These are phyloP conservation scores for Fusarium falciforme DNA, from an alignment of 2,329 filamentous ascomycete genomes.

Conservation along the genomic window DNA sequence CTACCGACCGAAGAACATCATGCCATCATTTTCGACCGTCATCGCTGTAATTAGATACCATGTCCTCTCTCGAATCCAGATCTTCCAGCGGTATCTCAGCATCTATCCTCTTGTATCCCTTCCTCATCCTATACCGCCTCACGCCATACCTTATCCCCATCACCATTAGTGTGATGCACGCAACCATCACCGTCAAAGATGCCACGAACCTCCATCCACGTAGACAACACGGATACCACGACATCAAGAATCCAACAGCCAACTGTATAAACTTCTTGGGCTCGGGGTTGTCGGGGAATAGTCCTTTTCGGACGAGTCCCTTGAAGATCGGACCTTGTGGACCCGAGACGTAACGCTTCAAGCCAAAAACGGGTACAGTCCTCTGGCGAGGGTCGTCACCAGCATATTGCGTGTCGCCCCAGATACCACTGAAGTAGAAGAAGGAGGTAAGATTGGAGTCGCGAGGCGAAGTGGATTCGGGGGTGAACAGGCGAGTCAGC, in stretches of 20 bases:
- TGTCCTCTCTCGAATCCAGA: constrained; percentile 46
- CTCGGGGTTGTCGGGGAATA: constrained; percentile 32
- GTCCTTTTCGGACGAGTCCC: neutral
- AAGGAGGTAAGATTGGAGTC: neutral
- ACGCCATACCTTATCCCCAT: neutral
- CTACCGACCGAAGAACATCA: neutral
- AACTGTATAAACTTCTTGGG: constrained; percentile 39
- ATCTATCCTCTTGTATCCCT: neutral
- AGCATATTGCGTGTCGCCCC: neutral
- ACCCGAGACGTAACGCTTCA: neutral
- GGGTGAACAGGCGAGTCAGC: constrained; percentile 35
- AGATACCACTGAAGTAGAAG: neutral
- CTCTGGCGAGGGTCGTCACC: neutral
- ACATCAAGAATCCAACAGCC: constrained; percentile 37
- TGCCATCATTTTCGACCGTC: neutral
- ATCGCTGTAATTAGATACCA: neutral
- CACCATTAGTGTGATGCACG: neutral
- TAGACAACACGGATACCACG: constrained; percentile 45
- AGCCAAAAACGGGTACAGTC: neutral
- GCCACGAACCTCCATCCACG: constrained; percentile 46
- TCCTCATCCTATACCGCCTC: neutral
- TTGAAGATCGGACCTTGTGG: neutral
- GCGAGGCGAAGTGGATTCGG: neutral
- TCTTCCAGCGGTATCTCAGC: neutral
- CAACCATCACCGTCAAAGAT: constrained; percentile 7